Evolutionary conservation across 2,329 filamentous ascomycete species (phyloP), one percentile per base, ranked within the genome.

Genomic region (Periconia sp.): DNA sequence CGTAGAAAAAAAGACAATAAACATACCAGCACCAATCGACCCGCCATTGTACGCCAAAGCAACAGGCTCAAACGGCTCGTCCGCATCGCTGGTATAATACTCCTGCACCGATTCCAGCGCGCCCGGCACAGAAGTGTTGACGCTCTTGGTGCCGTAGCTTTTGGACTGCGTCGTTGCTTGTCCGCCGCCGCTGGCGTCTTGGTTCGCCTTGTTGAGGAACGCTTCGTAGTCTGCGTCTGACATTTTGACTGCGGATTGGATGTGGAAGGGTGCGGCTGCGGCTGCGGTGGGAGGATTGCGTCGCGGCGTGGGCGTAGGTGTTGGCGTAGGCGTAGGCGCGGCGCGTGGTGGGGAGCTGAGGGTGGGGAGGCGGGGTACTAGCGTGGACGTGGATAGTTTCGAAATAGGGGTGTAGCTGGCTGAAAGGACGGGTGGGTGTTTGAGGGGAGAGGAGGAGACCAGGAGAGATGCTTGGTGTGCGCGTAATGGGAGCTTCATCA

Each of bases 141-240:
- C 72, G 35, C 62, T 65, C 56, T 66, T 66, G 21, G 68, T 66
- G 24, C 62, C 57, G 40, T 65, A 60, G 29, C 55, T 53, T 48
- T 65, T 62, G 16, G 53, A 52, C 39, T 65, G 53, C 13, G 63
- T 50, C 32, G 60, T 59, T 11, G 52, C 61, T 2, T 47, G 40
- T 21, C 43, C 58, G 5, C 65, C 65, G 40, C 70, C 65, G 8
- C 71, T 72, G 65, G 91, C 86, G 65, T 91, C 86, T 61, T 84
- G 76, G 73, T 95, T 95, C 40, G 90, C 89, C 75, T 94, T 94
- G 66, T 94, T 81, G 43, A 96, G 78, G 66, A 96, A 96, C 46
- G 86, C 78, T 71, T 85, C 82, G 76, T 96, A 96, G 50, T 88
- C 87, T 48, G 88, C 84, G 77, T 96, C 90, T 6, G 84, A 82